Evolutionary conservation across 164 flowering plant genomes (phyloP), one percentile per base, ranked within the genome.

Genomic region (Buxus sempervirens): DNA sequence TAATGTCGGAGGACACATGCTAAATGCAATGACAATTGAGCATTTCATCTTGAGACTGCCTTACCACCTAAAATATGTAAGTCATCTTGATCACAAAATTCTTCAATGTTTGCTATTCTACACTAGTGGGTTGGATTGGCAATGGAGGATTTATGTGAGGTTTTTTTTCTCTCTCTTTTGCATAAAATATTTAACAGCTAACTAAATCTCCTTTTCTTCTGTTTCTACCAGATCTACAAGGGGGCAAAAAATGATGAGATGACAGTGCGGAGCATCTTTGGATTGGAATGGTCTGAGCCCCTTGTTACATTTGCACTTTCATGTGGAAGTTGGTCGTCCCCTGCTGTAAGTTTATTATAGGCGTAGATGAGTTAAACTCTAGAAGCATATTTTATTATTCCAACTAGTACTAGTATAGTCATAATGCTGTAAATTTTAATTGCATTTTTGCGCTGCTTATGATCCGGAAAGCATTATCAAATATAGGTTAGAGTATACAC

Each of bases 281-380:
- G 92, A 19, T 73, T 93, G 81, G 97, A 93, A 62, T 76, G 87
- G 78, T 89, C 98, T 9, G 98, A 93, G 75, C 97, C 98, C 16
- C 70, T 88, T 80, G 96, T 93, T 22, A 89, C 98, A 73, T 93
- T 93, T 82, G 98, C 97, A 32, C 96, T 93, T 25, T 89, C 94
- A 24, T 93, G 97, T 70, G 98, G 98, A 78, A 93, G 97, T 76
- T 90, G 96, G 96, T 93, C 98, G 68, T 90, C 96, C 38, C 97
- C 97, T 56, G 88, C 92, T 65, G 98, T 93, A 89, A 88, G 97
- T 89, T 38, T 65, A 57, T 45, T 42, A 0, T 5, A 18, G 27
- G 14, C 16, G 25, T 60, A 20, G 19, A 18, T 51, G 4, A 19
- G 27, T 5, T 21, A 41, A 38, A 21, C 10, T 28, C 14, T 10